phyloP scores from a whole-genome alignment of 23 red algal genomes.

The Gracilaria domingensis region DNA sequence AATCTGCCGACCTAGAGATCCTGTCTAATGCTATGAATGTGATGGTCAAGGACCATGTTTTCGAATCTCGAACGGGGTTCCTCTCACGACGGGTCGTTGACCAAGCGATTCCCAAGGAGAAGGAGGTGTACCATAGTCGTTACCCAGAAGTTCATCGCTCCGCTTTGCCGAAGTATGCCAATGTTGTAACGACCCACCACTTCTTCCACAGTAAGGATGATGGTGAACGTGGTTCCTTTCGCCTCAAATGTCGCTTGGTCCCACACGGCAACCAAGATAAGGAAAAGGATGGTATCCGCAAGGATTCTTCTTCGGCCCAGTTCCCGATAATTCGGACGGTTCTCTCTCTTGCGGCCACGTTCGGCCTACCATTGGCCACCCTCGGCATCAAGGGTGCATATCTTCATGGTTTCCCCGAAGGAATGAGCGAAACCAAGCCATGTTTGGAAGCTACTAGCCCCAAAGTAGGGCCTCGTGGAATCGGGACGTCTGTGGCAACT shows the following conservation, averaged over 20 bases:
- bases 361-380: constrained; percentile 4
- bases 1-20: background rate
- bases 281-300: constrained; percentile 25
- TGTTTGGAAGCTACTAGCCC: background rate
- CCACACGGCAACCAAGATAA: constrained; percentile 30
- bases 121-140: background rate
- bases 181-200: constrained; percentile 30
- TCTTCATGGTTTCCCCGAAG: constrained; percentile 19
- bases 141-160: background rate
- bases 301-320: constrained; percentile 34
- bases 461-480: constrained; percentile 27
- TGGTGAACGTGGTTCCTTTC: background rate
- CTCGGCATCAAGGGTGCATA: constrained; percentile 47
- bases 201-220: constrained; percentile 39
- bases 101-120: background rate
- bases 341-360: constrained; percentile 7
- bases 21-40: background rate
- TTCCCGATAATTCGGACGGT: constrained; percentile 31
- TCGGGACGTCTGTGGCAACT: constrained; percentile 50
- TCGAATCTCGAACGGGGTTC: background rate
- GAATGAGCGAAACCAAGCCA: background rate
- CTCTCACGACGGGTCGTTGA: constrained; percentile 14
- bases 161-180: background rate
- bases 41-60: background rate
- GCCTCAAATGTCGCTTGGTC: background rate